These are phyloP conservation scores for Ziziphus jujuba DNA, from an alignment of 306 rosid species.

Conservation along the genomic window DNA sequence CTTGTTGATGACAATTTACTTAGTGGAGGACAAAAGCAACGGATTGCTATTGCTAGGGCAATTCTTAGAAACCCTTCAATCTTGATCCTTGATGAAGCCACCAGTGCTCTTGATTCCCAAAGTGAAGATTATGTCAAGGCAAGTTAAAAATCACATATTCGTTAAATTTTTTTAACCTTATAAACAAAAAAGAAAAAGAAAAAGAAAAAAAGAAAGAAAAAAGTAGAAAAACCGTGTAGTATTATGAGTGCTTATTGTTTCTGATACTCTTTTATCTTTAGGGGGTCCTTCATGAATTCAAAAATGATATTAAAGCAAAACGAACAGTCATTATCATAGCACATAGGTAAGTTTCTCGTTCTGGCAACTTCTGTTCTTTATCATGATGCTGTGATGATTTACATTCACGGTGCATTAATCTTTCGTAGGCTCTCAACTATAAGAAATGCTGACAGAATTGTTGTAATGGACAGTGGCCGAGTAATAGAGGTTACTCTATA, in stretches of 20 bases:
- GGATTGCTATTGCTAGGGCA: slow-evolving; percentile 54
- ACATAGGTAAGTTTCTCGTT: slow-evolving; percentile 32
- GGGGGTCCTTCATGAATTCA: slow-evolving; percentile 35
- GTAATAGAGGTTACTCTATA: slow-evolving; percentile 33
- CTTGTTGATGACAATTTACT: slow-evolving; percentile 45
- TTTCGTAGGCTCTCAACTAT: slow-evolving; percentile 44
- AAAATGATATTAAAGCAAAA: slow-evolving; percentile 23
- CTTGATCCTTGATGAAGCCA: slow-evolving; percentile 51
- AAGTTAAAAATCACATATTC: slow-evolving; percentile 10
- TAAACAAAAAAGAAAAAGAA: not conserved
- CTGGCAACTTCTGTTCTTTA: not conserved
- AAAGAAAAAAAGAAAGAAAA: no score
- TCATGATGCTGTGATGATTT: not conserved
- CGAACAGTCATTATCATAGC: slow-evolving; percentile 46
- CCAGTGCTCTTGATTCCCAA: slow-evolving; percentile 53
- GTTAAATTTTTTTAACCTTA: no score
- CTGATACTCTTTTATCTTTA: slow-evolving; percentile 10
- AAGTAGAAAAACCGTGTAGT: not conserved
- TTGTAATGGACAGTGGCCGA: slow-evolving; percentile 47
- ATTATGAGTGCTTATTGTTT: not conserved
- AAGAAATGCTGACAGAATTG: slow-evolving; percentile 43
- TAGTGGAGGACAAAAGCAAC: slow-evolving; percentile 56
- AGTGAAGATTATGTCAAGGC: slow-evolving; percentile 41
- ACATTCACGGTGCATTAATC: not conserved
- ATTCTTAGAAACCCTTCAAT: slow-evolving; percentile 52